Conservation (phyloP, 768 basidiomycete species). For the Podaxis carcinomalis region DNA sequence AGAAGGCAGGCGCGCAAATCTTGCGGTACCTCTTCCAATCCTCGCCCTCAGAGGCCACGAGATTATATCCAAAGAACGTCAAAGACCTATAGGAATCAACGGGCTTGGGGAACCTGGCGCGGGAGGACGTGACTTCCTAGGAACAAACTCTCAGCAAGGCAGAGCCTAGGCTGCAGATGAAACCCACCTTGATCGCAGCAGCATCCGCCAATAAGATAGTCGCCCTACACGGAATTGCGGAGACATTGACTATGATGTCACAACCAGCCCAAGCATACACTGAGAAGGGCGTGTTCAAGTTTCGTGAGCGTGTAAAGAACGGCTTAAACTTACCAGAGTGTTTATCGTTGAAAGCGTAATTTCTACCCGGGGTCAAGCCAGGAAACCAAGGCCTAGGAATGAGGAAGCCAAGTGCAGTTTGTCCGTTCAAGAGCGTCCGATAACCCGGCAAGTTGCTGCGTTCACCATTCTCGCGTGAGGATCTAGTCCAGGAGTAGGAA, state of each 20-base stretch:
- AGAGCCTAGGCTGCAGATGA: background rate
- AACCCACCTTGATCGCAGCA: slow-evolving; percentile 32
- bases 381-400: background rate
- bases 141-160: background rate
- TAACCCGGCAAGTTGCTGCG: slow-evolving; percentile 6
- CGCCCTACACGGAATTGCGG: slow-evolving; percentile 16
- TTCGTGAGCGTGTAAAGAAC: background rate
- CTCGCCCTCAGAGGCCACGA: slow-evolving; percentile 54
- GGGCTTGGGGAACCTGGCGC: slow-evolving; percentile 51
- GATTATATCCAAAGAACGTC: slow-evolving; percentile 49
- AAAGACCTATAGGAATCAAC: slow-evolving; percentile 36
- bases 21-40: slow-evolving; percentile 63
- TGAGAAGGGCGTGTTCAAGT: background rate
- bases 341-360: slow-evolving; percentile 4
- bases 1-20: slow-evolving; percentile 54
- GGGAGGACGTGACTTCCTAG: slow-evolving; percentile 22
- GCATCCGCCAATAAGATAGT: slow-evolving; percentile 33
- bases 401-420: background rate
- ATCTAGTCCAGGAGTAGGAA: background rate
- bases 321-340: background rate
- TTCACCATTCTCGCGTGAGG: background rate
- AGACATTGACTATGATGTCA: slow-evolving; percentile 6
- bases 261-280: slow-evolving; percentile 4
- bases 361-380: background rate
- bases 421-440: background rate